Conservation (phyloP, 164 flowering plant genomes). For the Berberis vulgaris region DNA sequence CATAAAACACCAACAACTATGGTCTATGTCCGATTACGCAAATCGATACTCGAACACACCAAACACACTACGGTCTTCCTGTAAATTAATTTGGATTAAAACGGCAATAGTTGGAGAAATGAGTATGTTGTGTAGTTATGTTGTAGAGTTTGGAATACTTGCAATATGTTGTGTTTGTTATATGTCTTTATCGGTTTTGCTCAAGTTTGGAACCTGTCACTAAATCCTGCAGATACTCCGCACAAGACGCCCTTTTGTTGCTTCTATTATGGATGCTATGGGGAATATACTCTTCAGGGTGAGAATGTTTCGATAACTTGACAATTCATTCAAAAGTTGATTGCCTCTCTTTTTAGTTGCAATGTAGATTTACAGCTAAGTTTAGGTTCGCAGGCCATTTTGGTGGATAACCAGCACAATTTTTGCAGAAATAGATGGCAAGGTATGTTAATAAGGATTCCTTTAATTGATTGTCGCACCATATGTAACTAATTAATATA, state of each 20-base stretch:
- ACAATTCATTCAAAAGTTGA: slow-evolving; percentile 3
- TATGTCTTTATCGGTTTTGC: too few relatives aligned
- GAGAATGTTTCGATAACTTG: slow-evolving; percentile 11
- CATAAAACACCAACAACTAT: too few relatives aligned
- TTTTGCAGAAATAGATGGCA: slow-evolving; percentile 82
- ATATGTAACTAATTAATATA: not conserved
- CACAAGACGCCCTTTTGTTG: slow-evolving; percentile 80
- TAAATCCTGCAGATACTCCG: slow-evolving; percentile 65
- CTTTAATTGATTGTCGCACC: not conserved
- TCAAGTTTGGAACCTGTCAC: too few relatives aligned
- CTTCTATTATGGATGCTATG: slow-evolving; percentile 61
- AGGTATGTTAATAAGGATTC: slow-evolving; percentile 47
- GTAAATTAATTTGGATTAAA: too few relatives aligned
- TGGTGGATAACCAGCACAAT: slow-evolving; percentile 98
- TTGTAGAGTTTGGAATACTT: too few relatives aligned
- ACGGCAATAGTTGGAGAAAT: too few relatives aligned
- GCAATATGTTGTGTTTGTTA: too few relatives aligned
- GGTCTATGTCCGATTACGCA: too few relatives aligned
- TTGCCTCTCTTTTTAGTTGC: slow-evolving; percentile 26
- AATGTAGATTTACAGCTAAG: slow-evolving; percentile 16
- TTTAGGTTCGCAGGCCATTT: slow-evolving; percentile 89
- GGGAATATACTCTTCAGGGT: slow-evolving; percentile 88
- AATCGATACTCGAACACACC: too few relatives aligned
- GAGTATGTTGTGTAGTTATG: too few relatives aligned
- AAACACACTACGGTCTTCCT: too few relatives aligned